Base-by-base conservation (phyloP, 768 basidiomycete species). In the Phanerodontia chrysosporium region DNA sequence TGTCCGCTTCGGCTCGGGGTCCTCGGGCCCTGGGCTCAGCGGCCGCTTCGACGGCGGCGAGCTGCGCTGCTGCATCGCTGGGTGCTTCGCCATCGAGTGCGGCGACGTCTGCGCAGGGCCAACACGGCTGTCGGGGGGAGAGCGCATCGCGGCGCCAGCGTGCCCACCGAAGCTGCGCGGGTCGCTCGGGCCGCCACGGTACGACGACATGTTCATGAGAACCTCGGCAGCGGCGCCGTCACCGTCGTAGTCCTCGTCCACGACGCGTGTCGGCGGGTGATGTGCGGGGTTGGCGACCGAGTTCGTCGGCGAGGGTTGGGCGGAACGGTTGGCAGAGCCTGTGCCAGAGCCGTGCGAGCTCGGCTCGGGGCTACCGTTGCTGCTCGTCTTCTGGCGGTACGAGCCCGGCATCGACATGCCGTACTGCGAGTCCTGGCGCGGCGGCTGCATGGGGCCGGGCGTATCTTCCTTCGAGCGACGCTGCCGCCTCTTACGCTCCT, bases 211-310 rank as follows among this genome's bases (percentile, higher is more conserved):
- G 1, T 81, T 84, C 72, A 97, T 90, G 32, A 97, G 75, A 35
- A 39, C 32, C 24, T 53, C 52, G 0, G 90, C 84, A 64, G 93
- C 92, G 3, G 91, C 85, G n/a, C 86, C 90, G 25, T 89, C 90
- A 71, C 95, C 95, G 65, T 98, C 95, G 65, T 97, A 97, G 65
- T 97, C 90, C 64, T 98, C 95, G 66, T 97, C 93, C 18, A 95
- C 81, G 1, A 82, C 74, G 7, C 95, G 80, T 12, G 84, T 76
- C 7, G 87, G 85, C 18, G 84, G 81, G 36, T 82, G 73, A 54
- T 84, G 80, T 10, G 80, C 79, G 21, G 78, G 80, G 58, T 80
- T 83, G 1, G 83, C 88, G 7, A 80, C 79, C 21, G 78, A 80
- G 58, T 79, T 83, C 1, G 83, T 89, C 1, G 89, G 88, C 29